A percentile compares a stretch with the other conserved stretches of the same genome.
Evolutionary conservation across 306 rosid genomes (phyloP).

Genomic region (Hylodesmum podocarpum): DNA sequence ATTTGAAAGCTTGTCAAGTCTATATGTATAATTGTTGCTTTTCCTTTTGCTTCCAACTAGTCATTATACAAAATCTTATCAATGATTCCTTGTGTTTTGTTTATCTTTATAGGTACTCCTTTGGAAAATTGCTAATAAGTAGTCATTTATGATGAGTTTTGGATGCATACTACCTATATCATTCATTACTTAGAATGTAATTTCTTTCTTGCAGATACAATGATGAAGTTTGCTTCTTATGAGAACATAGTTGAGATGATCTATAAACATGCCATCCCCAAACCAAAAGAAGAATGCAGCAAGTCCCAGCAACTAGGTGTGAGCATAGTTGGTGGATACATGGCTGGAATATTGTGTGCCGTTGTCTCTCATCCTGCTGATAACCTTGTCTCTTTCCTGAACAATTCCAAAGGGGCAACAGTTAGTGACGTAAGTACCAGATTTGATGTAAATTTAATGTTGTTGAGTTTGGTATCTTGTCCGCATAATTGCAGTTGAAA

Average conservation of each 20-base stretch:
- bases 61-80: neutral
- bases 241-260: conserved; percentile 82
- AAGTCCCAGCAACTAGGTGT: conserved; percentile 72
- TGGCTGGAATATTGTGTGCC: conserved; percentile 91
- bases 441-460: neutral
- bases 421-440: conserved; percentile 72
- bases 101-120: neutral
- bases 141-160: neutral
- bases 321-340: conserved; percentile 85
- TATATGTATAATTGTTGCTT: neutral
- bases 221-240: conserved; percentile 97
- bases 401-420: conserved; percentile 89
- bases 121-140: neutral
- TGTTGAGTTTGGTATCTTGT: neutral
- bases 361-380: conserved; percentile 95
- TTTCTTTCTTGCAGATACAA: conserved; percentile 60
- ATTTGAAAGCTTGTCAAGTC: neutral
- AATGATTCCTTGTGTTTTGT: neutral
- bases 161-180: neutral
- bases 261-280: conserved; percentile 75
- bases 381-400: conserved; percentile 89
- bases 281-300: conserved; percentile 76
- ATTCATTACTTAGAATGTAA: neutral
- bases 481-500: neutral
- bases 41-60: neutral